Conservation (phyloP, 148 eudicot species). For the Vaccinium myrtillus region DNA sequence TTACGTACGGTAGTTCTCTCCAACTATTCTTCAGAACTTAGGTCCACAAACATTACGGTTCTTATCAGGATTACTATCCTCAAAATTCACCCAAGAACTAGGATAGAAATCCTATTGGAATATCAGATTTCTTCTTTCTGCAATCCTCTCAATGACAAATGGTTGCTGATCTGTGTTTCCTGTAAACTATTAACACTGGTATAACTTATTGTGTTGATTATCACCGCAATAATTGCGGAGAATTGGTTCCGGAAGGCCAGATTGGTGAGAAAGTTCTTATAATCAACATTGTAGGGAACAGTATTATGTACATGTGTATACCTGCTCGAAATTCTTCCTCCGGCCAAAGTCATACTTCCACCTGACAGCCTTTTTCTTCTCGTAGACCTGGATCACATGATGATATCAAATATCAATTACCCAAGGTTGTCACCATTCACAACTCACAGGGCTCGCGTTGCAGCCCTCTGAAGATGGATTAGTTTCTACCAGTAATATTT, state of each 20-base stretch:
- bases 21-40: not conserved
- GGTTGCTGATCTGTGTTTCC: not conserved
- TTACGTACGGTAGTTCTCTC: not conserved
- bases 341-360: slow-evolving; percentile 94
- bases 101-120: not conserved
- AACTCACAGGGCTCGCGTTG: not conserved
- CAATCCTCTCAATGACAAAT: not conserved
- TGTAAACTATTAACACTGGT: not conserved
- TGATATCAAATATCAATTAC: not conserved
- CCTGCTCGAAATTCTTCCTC: slow-evolving; percentile 82
- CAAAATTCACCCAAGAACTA: not conserved
- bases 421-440: not conserved
- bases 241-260: not conserved
- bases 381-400: slow-evolving; percentile 62
- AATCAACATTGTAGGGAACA: not conserved
- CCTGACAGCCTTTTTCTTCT: slow-evolving; percentile 55
- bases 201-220: not conserved
- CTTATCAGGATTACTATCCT: not conserved
- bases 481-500: not conserved
- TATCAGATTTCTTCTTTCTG: not conserved
- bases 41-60: not conserved
- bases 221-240: not conserved
- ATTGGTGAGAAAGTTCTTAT: not conserved
- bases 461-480: slow-evolving; percentile 4
- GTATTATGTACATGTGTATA: slow-evolving; percentile 9